Evolutionary conservation across 78 protist species (phyloP).

Genomic region (Speleostelium caveatum): DNA sequence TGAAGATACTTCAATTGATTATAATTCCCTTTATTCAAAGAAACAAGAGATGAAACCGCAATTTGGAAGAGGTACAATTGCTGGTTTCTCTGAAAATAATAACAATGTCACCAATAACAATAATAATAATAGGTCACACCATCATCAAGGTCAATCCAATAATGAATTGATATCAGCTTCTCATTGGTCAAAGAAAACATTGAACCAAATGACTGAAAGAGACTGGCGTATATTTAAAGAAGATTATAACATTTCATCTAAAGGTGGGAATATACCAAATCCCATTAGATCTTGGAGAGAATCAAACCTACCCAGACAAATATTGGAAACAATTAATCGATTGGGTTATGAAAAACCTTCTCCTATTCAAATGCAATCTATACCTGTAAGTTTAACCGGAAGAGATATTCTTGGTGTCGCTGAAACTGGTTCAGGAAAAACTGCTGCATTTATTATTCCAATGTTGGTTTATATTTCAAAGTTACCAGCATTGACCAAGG

Average conservation of each 20-base stretch:
- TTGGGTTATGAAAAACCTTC: conserved; percentile 89
- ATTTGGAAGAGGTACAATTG: conserved; percentile 89
- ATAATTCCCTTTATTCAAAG: conserved; percentile 75
- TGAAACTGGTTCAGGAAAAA: conserved; percentile 94
- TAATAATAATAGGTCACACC: not conserved
- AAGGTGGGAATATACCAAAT: conserved; percentile 88
- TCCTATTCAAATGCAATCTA: conserved; percentile 92
- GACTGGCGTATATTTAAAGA: conserved; percentile 98
- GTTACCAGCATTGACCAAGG: conserved; percentile 70
- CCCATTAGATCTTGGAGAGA: conserved; percentile 86
- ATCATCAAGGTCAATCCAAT: not conserved
- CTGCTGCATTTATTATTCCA: conserved; percentile 93
- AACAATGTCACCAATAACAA: not conserved
- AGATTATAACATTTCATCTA: conserved; percentile 91
- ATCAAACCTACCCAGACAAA: conserved; percentile 28
- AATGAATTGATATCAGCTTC: conserved; percentile 3
- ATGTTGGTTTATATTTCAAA: conserved; percentile 72
- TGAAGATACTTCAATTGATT: conserved; percentile 88
- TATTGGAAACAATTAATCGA: conserved; percentile 64
- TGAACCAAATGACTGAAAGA: conserved; percentile 93
- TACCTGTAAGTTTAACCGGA: conserved; percentile 87
- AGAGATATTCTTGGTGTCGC: conserved; percentile 93
- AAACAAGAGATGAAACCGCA: conserved; percentile 48
- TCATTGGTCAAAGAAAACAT: conserved; percentile 95
- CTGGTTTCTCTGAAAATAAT: conserved; percentile 46